Evolutionary conservation across 2,329 filamentous ascomycete species (phyloP).

Genomic region (Raffaelea arxii): DNA sequence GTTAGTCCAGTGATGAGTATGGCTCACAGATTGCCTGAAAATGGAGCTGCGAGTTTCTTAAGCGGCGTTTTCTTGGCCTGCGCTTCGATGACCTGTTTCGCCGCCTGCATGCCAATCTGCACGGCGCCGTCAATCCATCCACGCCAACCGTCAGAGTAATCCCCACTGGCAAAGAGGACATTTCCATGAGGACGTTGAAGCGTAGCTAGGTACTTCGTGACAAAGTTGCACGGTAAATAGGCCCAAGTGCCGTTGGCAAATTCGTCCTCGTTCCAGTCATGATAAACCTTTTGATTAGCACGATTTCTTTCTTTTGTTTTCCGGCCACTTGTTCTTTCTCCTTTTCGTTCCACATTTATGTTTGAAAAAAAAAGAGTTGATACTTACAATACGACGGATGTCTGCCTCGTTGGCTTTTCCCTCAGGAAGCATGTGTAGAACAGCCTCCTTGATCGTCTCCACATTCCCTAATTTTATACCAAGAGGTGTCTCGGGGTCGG

Average conservation of each 20-base stretch:
- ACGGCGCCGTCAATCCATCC: constrained; percentile 1
- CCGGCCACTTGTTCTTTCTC: no score
- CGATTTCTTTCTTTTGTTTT: background rate
- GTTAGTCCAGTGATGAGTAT: no score
- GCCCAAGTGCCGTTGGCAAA: background rate
- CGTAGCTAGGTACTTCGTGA: background rate
- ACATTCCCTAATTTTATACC: background rate
- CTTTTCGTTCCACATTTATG: no score
- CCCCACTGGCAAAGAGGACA: background rate
- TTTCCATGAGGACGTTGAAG: constrained; percentile 1
- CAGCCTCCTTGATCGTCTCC: background rate
- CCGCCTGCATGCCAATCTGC: background rate
- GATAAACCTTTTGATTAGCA: background rate
- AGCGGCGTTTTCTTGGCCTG: background rate
- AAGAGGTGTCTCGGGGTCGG: background rate
- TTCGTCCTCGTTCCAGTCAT: background rate
- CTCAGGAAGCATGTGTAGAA: background rate
- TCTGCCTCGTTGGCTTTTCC: background rate
- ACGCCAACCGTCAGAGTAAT: background rate
- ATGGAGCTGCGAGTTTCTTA: no score
- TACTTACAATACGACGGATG: background rate
- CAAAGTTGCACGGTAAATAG: background rate
- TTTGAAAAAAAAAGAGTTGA: no score
- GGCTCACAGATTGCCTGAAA: no score
- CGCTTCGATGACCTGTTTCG: background rate